A percentile compares a stretch with the other conserved stretches of the same genome.
Evolutionary conservation across 2,329 filamentous ascomycete genomes (phyloP).

Genomic region (Thermochaetoides dissita): DNA sequence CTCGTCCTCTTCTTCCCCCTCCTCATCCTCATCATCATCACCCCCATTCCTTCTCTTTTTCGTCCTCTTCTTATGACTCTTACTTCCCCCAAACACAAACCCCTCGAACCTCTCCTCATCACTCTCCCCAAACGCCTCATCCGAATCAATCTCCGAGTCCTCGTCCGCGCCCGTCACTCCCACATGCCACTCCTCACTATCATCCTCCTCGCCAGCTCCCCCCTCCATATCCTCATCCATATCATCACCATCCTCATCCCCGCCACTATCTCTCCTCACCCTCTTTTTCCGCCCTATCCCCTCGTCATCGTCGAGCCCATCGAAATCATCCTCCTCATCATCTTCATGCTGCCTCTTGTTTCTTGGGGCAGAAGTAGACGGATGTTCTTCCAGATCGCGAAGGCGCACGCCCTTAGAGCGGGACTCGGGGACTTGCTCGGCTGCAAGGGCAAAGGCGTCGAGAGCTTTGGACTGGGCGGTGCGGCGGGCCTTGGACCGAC

Average conservation of each 20-base stretch:
- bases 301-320: slow-evolving; percentile 26
- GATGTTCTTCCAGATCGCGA: slow-evolving; percentile 39
- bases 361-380: slow-evolving; percentile 17
- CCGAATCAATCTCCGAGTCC: slow-evolving; percentile 51
- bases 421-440: slow-evolving; percentile 34
- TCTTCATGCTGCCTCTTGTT: slow-evolving; percentile 28
- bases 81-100: slow-evolving; percentile 66
- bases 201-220: slow-evolving; percentile 40
- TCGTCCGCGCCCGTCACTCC: slow-evolving; percentile 48
- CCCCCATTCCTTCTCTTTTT: slow-evolving; percentile 28
- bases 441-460: slow-evolving; percentile 44
- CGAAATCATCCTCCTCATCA: slow-evolving; percentile 28
- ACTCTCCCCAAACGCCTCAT: slow-evolving; percentile 76
- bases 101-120: slow-evolving; percentile 65
- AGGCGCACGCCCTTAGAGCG: slow-evolving; percentile 21
- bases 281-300: slow-evolving; percentile 48
- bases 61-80: slow-evolving; percentile 30
- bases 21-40: slow-evolving; percentile 27
- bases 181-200: slow-evolving; percentile 76
- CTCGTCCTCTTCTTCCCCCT: slow-evolving; percentile 42
- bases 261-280: slow-evolving; percentile 17
- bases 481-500: slow-evolving; percentile 21
- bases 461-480: slow-evolving; percentile 36
- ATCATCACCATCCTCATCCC: slow-evolving; percentile 38
- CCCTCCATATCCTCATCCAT: slow-evolving; percentile 37